phyloP scores from a whole-genome alignment of 2,329 filamentous ascomycete genomes.

The Trichoderma sp. region DNA sequence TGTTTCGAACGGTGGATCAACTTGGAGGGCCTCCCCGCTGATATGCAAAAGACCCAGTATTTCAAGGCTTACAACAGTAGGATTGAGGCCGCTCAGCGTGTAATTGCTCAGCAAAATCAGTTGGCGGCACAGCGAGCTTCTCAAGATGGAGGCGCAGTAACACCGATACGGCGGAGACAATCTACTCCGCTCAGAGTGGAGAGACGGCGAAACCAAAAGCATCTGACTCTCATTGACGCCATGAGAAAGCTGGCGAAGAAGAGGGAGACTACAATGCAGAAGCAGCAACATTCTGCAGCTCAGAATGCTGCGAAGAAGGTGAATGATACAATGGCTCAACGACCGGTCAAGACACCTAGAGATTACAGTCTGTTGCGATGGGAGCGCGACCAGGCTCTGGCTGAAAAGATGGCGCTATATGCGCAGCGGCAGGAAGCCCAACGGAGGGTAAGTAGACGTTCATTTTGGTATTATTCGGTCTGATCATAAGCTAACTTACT shows the following conservation, averaged over 20 bases:
- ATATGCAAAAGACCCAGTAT: constrained; percentile 94
- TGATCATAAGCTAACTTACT: constrained; percentile 28
- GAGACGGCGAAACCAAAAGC: constrained; percentile 78
- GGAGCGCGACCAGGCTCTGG: constrained; percentile 73
- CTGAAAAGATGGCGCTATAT: constrained; percentile 57
- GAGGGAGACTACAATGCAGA: constrained; percentile 78
- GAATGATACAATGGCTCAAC: constrained; percentile 58
- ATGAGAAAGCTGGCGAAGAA: constrained; percentile 97
- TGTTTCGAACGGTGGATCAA: constrained; percentile 97
- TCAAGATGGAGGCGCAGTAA: constrained; percentile 33
- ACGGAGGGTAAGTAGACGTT: constrained; percentile 48
- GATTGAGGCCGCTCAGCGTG: constrained; percentile 58
- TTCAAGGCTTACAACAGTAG: constrained; percentile 71
- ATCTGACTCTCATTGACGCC: constrained; percentile 84
- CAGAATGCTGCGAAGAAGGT: constrained; percentile 78
- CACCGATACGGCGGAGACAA: constrained; percentile 59
- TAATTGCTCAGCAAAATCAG: constrained; percentile 54
- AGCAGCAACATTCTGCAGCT: constrained; percentile 81
- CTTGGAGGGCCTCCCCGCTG: constrained; percentile 82
- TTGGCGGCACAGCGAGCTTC: constrained; percentile 52
- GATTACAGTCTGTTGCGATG: constrained; percentile 88
- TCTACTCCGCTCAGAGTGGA: constrained; percentile 84
- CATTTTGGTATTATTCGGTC: neutral
- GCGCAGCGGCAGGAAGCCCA: constrained; percentile 59
- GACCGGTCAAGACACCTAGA: constrained; percentile 71